Evolutionary conservation across 192 early-diverging fungal genomes (phyloP).

Genomic region (Phlyctochytrium planicorne): DNA sequence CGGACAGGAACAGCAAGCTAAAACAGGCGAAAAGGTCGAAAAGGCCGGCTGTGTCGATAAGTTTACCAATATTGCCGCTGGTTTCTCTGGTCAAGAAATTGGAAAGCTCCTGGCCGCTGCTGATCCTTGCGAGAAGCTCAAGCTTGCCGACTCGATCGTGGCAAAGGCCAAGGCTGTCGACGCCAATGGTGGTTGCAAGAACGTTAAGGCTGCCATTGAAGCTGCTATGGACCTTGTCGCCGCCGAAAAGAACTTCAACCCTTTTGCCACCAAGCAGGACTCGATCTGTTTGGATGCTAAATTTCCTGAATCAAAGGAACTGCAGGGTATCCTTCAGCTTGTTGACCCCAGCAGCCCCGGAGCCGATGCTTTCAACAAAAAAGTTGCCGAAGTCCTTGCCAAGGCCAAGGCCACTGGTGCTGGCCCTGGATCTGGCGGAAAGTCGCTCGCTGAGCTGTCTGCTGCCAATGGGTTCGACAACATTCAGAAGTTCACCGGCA

Average conservation of each 20-base stretch:
- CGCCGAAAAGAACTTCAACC: not conserved
- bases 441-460: constrained; percentile 22
- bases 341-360: constrained; percentile 18
- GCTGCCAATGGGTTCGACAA: constrained; percentile 5
- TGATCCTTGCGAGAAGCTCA: constrained; percentile 9
- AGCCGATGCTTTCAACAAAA: constrained; percentile 10
- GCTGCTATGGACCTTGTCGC: not conserved
- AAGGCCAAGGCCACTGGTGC: constrained; percentile 17
- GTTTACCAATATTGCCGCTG: constrained; percentile 8
- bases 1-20: constrained; percentile 16
- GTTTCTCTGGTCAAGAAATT: constrained; percentile 25
- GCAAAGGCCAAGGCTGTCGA: not conserved
- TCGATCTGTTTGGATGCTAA: constrained; percentile 7
- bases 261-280: constrained; percentile 8
- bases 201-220: not conserved
- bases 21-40: constrained; percentile 12
- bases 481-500: not conserved
- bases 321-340: not conserved
- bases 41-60: constrained; percentile 15
- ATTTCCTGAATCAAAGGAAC: not conserved
- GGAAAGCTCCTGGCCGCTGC: not conserved
- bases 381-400: constrained; percentile 8
- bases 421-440: constrained; percentile 16
- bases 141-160: constrained; percentile 3
- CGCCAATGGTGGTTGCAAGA: not conserved